These are phyloP conservation scores for Gastrolobium bilobum DNA, from an alignment of 306 rosid genomes.

Conservation along the genomic window DNA sequence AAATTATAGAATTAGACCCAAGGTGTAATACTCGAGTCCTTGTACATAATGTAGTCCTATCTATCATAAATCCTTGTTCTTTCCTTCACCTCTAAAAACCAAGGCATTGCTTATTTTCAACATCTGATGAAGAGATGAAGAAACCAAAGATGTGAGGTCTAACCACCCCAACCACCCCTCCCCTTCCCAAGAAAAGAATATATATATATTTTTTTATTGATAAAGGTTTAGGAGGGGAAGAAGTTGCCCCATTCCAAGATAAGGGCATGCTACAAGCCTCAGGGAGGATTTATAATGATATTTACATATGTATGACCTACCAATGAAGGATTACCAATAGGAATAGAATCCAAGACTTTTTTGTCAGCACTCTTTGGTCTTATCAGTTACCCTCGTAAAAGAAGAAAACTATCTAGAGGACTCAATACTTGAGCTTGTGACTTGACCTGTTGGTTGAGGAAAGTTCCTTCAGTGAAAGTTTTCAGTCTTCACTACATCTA, in stretches of 20 bases:
- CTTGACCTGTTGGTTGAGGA: constrained; percentile 9
- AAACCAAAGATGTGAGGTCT: not conserved
- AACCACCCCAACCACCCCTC: not conserved
- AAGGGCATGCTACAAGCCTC: not conserved
- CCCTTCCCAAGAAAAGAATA: not conserved
- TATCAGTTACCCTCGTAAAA: not conserved
- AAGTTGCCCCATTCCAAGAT: not conserved
- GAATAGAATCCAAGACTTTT: not conserved
- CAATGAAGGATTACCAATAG: not conserved
- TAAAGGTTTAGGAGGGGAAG: not conserved
- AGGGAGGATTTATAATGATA: not conserved
- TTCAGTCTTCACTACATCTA: constrained; percentile 21
- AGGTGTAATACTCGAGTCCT: not conserved
- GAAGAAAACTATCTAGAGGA: constrained; percentile 9
- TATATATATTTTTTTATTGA: not conserved
- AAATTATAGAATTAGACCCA: constrained; percentile 18
- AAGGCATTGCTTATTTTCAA: not conserved
- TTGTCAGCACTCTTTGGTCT: not conserved
- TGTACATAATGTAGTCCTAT: not conserved
- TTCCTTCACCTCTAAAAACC: not conserved
- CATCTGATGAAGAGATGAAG: not conserved
- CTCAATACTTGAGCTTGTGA: not conserved
- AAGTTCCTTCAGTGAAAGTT: constrained; percentile 5
- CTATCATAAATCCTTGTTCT: not conserved
- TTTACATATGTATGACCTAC: not conserved